phyloP scores from a whole-genome alignment of 2,329 filamentous ascomycete genomes.

The Sporothrix variecibatus region DNA sequence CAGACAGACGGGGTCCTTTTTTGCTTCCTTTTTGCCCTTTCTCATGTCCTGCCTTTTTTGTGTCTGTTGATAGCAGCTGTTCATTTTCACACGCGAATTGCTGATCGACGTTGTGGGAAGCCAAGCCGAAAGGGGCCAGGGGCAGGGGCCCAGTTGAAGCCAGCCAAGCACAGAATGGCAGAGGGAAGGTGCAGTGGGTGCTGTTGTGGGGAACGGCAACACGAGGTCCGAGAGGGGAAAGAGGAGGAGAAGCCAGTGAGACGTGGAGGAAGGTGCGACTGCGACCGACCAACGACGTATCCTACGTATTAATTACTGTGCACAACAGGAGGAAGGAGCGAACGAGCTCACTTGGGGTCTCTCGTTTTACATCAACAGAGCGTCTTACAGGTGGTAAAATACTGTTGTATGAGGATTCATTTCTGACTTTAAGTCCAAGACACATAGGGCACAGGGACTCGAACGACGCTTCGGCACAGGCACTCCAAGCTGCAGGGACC shows the following conservation, averaged over 20 bases:
- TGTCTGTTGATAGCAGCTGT: background rate
- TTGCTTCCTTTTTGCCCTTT: background rate
- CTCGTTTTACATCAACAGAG: background rate
- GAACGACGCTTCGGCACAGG: background rate
- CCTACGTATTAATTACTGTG: too few species aligned
- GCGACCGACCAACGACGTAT: background rate
- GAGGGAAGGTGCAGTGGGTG: background rate
- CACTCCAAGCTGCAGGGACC: background rate
- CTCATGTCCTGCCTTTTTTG: background rate
- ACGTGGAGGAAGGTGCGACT: background rate
- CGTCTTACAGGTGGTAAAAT: background rate
- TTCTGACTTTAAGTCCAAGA: background rate
- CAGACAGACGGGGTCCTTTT: slow-evolving; percentile 6
- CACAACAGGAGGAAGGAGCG: background rate
- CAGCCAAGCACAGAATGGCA: background rate
- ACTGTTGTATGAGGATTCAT: background rate
- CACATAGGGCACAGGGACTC: background rate
- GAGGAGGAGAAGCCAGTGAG: background rate
- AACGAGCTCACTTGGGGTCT: background rate
- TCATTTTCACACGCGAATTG: background rate
- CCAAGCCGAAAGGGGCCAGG: slow-evolving; percentile 10
- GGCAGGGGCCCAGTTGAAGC: background rate
- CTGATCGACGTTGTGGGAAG: background rate
- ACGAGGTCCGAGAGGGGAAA: slow-evolving; percentile 17
- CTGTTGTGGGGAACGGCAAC: slow-evolving; percentile 12